These are phyloP conservation scores for Boletus rubescentipes DNA, from an alignment of 768 basidiomycete genomes.

Conservation along the genomic window DNA sequence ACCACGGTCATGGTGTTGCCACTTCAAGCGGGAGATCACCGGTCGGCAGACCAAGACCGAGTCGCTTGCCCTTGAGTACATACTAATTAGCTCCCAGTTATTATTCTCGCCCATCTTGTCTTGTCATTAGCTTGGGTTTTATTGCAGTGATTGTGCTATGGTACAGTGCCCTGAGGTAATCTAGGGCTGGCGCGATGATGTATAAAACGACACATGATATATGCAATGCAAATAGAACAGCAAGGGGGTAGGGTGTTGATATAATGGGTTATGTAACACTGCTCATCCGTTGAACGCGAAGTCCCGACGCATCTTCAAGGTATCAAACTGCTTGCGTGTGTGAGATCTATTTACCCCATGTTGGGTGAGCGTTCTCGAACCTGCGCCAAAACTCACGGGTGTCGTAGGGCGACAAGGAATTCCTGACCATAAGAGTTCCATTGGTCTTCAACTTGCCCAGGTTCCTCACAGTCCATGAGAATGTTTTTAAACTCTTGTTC, in stretches of 20 bases:
- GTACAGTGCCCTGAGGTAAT: conserved; percentile 3
- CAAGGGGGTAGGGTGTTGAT: no score
- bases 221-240: conserved; percentile 3
- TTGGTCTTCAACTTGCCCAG: conserved; percentile 12
- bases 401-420: conserved; percentile 19
- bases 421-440: conserved; percentile 19
- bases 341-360: background rate
- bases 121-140: background rate
- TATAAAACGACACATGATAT: conserved; percentile 6
- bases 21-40: no score
- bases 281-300: conserved; percentile 33
- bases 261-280: background rate
- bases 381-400: conserved; percentile 13
- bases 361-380: background rate
- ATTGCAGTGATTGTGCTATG: conserved; percentile 5
- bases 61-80: no score
- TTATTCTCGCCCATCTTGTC: no score
- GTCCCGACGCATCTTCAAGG: conserved; percentile 28
- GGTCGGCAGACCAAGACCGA: no score
- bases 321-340: conserved; percentile 18
- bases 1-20: no score
- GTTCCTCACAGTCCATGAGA: conserved; percentile 21
- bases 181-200: background rate
- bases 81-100: no score
- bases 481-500: conserved; percentile 8